Evolutionary conservation across 768 basidiomycete genomes (phyloP).

Genomic region (Leucogyrophana mollusca): DNA sequence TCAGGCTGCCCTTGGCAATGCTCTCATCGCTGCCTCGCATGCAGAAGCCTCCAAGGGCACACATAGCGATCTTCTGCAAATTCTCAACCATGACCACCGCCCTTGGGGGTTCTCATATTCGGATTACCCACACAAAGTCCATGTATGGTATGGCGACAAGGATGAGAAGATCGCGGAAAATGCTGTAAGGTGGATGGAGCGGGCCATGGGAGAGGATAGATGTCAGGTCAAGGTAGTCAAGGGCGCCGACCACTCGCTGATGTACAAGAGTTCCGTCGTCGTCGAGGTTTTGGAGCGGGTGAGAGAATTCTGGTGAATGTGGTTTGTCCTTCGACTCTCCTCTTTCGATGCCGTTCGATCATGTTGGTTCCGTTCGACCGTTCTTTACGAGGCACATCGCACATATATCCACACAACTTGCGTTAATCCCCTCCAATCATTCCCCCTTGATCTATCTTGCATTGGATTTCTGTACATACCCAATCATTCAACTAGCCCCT

Average conservation of each 20-base stretch:
- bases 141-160: conserved; percentile 90
- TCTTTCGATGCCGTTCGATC: background rate
- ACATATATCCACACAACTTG: background rate
- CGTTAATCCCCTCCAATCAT: conserved; percentile 8
- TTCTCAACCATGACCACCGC: conserved; percentile 85
- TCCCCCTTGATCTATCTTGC: conserved; percentile 5
- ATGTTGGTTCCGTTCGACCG: conserved; percentile 15
- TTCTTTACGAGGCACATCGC: conserved; percentile 17
- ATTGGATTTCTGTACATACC: conserved; percentile 19
- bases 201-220: conserved; percentile 68
- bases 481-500: conserved; percentile 8
- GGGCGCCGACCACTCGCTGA: conserved; percentile 89
- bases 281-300: conserved; percentile 80
- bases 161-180: conserved; percentile 94
- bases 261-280: conserved; percentile 88
- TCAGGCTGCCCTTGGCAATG: conserved; percentile 81
- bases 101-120: conserved; percentile 91
- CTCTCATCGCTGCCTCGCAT: conserved; percentile 91
- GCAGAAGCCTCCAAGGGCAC: conserved; percentile 91
- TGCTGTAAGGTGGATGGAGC: conserved; percentile 91
- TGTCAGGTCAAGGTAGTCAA: conserved; percentile 81
- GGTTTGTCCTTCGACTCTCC: background rate
- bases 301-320: conserved; percentile 50
- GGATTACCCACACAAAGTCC: conserved; percentile 71
- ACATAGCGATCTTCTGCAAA: conserved; percentile 87